Evolutionary conservation across 179 eudicot genomes (phyloP), one percentile per base, ranked within the genome.

Genomic region (Beta lomatogona): DNA sequence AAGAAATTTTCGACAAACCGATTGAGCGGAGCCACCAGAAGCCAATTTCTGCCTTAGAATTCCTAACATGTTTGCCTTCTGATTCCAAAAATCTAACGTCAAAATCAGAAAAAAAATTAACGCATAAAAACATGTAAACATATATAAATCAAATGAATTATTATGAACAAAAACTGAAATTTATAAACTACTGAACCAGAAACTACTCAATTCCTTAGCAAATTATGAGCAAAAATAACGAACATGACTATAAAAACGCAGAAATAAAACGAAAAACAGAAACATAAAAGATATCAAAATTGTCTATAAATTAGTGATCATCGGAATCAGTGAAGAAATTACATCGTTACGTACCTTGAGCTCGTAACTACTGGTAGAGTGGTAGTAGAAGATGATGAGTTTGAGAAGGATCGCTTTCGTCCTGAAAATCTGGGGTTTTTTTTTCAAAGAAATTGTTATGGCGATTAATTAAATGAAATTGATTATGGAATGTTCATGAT

Each of bases 41-140:
- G n/a, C 76, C 75, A 77, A 41, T 41, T 72, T 86, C 54, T 82
- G 83, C 76, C 79, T 72, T 36, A 86, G 12, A 82, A 82, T 80
- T 52, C 85, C 79, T 77, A 71, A 21, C 88, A 86, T 86, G 7
- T 82, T 82, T 75, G 46, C 81, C 61, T 53, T 9, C 22, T 58
- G 7, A 50, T 36, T 6, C 45, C 59, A 52, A 52, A 66, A 13
- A 52, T 16, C 1, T 57, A 50, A 63, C 58, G 12, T 22, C 9
- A 31, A 61, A 71, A 48, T 61, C 46, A 31, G 4, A 70, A 13
- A 31, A 63, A 13, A n/a, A 64, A 77, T 0, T 6, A 46, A 46
- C 10, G 13, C 55, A 19, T 2, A 46, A 48, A 13, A 28, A 41
- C 13, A 6, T 14, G 25, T 53, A 13, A 73, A 73, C 46, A 15